Conservation (phyloP, 768 basidiomycete genomes). For the Saitozyma podzolica region DNA sequence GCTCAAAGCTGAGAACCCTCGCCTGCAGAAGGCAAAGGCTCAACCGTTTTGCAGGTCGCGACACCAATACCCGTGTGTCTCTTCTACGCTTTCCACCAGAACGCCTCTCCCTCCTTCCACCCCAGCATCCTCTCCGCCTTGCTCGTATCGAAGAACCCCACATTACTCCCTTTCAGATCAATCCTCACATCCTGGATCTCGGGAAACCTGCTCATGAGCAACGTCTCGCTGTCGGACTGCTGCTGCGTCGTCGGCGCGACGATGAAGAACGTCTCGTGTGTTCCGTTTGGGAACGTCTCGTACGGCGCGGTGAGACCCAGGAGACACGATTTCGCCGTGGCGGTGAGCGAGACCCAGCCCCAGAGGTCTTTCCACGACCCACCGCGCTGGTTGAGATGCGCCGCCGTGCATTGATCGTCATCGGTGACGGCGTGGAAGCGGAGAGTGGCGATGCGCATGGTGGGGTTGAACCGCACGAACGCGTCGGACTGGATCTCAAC, state of each 20-base stretch:
- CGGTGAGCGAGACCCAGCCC: constrained; percentile 70
- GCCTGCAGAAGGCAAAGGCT: too few relatives aligned
- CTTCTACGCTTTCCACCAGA: background rate
- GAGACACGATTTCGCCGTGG: constrained; percentile 66
- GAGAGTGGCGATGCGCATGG: constrained; percentile 67
- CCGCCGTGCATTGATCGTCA: constrained; percentile 52
- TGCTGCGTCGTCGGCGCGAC: constrained; percentile 59
- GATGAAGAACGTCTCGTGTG: constrained; percentile 70
- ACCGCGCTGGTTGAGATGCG: constrained; percentile 21
- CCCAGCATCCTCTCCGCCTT: constrained; percentile 65
- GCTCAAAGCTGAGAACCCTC: too few relatives aligned
- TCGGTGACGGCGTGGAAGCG: constrained; percentile 53
- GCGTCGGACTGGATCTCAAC: constrained; percentile 69
- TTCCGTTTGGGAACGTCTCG: constrained; percentile 41
- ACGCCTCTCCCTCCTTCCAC: constrained; percentile 55
- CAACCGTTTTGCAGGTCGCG: too few relatives aligned
- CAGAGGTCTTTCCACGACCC: constrained; percentile 57
- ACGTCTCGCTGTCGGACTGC: constrained; percentile 53
- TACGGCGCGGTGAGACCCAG: constrained; percentile 59
- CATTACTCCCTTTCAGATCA: constrained; percentile 52
- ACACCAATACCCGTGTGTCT: too few relatives aligned
- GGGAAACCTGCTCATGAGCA: constrained; percentile 60
- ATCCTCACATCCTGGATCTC: constrained; percentile 54
- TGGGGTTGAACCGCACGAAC: constrained; percentile 64
- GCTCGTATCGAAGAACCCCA: constrained; percentile 64